Conservation (phyloP, 1,284 basidiomycete genomes). For the Trichosporon sp. region DNA sequence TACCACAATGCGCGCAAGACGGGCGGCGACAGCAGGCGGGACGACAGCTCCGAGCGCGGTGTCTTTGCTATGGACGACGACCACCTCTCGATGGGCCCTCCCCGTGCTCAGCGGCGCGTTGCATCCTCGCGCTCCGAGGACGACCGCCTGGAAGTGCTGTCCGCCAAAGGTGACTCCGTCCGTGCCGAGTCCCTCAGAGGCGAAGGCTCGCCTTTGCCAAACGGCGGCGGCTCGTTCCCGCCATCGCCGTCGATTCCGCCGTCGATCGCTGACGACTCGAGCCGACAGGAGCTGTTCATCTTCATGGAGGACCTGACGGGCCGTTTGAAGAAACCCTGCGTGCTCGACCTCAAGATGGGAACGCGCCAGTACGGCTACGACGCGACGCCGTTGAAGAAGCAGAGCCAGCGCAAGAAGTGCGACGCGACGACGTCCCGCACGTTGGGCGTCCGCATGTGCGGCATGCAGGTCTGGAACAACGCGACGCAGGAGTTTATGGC, state of each 20-base stretch:
- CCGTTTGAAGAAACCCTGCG: conserved; percentile 86
- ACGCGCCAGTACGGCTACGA: conserved; percentile 97
- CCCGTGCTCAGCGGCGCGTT: neutral
- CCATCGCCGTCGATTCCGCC: conserved; percentile 28
- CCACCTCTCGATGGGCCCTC: conserved; percentile 10
- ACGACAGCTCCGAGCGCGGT: conserved; percentile 39
- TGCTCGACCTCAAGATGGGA: conserved; percentile 98
- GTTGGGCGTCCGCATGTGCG: conserved; percentile 89
- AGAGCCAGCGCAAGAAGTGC: conserved; percentile 97
- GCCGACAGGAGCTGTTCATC: conserved; percentile 94
- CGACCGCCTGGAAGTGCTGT: neutral
- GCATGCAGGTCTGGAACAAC: conserved; percentile 97
- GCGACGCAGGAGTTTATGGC: conserved; percentile 75
- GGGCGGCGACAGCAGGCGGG: conserved; percentile 17
- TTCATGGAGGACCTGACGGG: conserved; percentile 99
- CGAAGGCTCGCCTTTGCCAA: conserved; percentile 18
- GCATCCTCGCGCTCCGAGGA: neutral
- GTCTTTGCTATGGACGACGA: conserved; percentile 53
- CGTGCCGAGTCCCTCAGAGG: neutral
- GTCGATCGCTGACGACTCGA: conserved; percentile 49
- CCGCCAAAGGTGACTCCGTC: neutral
- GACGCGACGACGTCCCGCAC: conserved; percentile 88
- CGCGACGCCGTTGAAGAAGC: conserved; percentile 87
- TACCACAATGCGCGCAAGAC: neutral
- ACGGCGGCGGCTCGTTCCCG: conserved; percentile 24